phyloP scores from a whole-genome alignment of 768 basidiomycete species.

The Leucosporidium creatinivorum region DNA sequence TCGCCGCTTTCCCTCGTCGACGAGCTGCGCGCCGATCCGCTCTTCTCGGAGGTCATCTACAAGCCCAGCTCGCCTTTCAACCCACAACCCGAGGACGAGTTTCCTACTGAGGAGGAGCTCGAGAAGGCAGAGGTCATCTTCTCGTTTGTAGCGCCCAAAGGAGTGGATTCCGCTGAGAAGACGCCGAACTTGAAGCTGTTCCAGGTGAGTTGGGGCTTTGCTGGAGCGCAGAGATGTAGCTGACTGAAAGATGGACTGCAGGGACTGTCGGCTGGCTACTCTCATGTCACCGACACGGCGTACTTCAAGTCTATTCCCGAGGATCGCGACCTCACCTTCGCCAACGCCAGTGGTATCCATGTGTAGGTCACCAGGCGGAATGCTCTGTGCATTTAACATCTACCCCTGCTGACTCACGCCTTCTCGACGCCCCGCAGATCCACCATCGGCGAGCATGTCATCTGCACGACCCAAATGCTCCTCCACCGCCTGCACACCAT shows the following conservation, averaged over 20 bases:
- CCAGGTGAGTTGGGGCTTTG: neutral
- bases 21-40: no score
- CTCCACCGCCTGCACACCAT: constrained; percentile 2
- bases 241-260: neutral
- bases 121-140: constrained; percentile 7
- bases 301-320: constrained; percentile 2
- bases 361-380: neutral
- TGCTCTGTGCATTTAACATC: no score
- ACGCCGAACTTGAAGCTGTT: constrained; percentile 1
- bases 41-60: no score
- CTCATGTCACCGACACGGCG: neutral
- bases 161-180: neutral
- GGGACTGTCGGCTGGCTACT: neutral
- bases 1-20: no score
- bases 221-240: no score
- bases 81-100: neutral
- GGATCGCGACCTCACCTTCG: neutral
- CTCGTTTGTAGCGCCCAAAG: neutral
- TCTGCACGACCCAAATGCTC: constrained; percentile 1
- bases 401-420: neutral
- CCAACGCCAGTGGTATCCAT: neutral
- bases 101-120: neutral
- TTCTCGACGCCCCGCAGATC: neutral
- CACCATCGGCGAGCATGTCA: constrained; percentile 3
- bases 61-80: no score